Evolutionary conservation across 345 rosid genomes (phyloP).

Genomic region (Eucalyptus fibrosa): DNA sequence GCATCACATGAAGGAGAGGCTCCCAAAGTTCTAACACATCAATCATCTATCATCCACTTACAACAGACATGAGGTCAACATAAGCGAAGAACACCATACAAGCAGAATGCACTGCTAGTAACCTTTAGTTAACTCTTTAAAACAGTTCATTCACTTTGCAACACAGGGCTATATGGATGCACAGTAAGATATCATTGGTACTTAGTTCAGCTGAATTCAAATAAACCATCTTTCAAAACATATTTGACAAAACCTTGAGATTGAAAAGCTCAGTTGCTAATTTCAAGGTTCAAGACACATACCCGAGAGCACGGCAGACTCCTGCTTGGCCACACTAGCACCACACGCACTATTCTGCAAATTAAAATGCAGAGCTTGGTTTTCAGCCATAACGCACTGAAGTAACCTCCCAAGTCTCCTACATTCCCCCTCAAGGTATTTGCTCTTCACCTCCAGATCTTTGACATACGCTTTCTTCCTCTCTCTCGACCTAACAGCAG

Average conservation of each 20-base stretch:
- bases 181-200: not conserved
- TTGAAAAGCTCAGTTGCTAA: not conserved
- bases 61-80: not conserved
- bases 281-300: constrained; percentile 1
- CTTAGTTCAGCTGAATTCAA: not conserved
- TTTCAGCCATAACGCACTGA: constrained; percentile 63
- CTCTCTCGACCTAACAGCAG: constrained; percentile 78
- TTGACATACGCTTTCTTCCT: constrained; percentile 66
- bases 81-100: not conserved
- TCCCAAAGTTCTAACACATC: not conserved
- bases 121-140: not conserved
- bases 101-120: not conserved
- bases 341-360: constrained; percentile 40
- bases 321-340: constrained; percentile 83
- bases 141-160: not conserved
- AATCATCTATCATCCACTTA: not conserved
- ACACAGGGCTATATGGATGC: not conserved
- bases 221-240: not conserved
- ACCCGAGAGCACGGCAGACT: constrained; percentile 99
- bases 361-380: constrained; percentile 56
- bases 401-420: constrained; percentile 68
- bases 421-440: constrained; percentile 74
- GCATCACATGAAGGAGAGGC: not conserved
- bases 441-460: constrained; percentile 78
- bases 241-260: not conserved